phyloP scores from a whole-genome alignment of 2,329 filamentous ascomycete species.

The Trichoderma aggressivum region DNA sequence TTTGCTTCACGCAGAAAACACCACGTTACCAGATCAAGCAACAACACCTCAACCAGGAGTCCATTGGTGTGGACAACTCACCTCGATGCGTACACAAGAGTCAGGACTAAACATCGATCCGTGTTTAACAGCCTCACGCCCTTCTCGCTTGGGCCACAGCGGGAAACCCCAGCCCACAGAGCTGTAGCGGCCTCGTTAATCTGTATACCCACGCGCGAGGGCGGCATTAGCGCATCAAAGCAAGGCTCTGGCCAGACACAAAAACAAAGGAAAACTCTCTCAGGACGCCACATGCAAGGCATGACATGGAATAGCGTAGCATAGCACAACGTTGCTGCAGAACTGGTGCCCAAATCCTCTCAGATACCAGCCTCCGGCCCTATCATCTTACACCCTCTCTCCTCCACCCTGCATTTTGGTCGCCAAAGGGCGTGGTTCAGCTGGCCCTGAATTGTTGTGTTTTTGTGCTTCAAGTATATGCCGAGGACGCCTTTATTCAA shows the following conservation, averaged over 20 bases:
- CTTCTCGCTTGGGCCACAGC: background rate
- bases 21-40: background rate
- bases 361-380: background rate
- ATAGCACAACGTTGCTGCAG: background rate
- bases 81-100: background rate
- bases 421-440: background rate
- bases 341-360: background rate
- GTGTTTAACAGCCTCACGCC: background rate
- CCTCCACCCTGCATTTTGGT: conserved; percentile 2
- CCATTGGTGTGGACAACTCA: background rate
- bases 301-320: background rate
- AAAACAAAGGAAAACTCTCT: background rate
- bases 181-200: background rate
- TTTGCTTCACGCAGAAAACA: background rate
- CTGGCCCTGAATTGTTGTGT: background rate
- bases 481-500: conserved; percentile 24
- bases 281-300: conserved; percentile 10
- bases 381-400: conserved; percentile 18
- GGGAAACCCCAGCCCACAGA: background rate
- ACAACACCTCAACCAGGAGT: background rate
- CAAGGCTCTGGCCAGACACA: background rate
- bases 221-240: conserved; percentile 1
- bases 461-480: background rate
- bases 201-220: background rate
- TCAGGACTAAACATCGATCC: background rate